Base-by-base conservation (phyloP, 163 green algal genomes). In the Chlorella variabilis region DNA sequence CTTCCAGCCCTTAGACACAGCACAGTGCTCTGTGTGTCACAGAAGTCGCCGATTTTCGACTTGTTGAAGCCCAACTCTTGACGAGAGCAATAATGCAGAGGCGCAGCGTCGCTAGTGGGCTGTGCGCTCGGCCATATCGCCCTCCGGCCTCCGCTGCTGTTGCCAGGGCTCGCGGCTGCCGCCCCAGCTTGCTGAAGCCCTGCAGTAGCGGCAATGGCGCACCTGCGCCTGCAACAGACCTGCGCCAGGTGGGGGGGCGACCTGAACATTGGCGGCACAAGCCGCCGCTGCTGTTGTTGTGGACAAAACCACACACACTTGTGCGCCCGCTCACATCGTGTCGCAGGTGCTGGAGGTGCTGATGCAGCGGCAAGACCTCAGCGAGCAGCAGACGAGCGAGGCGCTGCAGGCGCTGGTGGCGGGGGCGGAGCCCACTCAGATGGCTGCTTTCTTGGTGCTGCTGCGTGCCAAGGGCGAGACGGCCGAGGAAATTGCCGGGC, bases 401-500 rank as follows among this genome's bases (percentile, higher is more conserved):
- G 77, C 93, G 4, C 87, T 98, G 59, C 83, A 96, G 85, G 76
- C 59, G 1, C 79, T 99, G 23, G 80, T 99, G 42, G 81, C 92
- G 11, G 88, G 93, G 20, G 93, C 91, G n/a, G 77, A 92, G 6
- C 73, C 92, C 3, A 90, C 96, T 56, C 96, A 99, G 84, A 95
- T 96, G 15, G 87, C 92, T 5, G 96, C 96, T 2, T 98, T 99
- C 86, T 86, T 99, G 33, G 96, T 98, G 59, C 92, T 99, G 58
- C 90, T 99, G 56, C 90, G 94, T 13, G 93, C 95, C 45, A 99
- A 99, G 92, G 96, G 96, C 0, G 96, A 99, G 88, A 99, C 96
- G 0, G 61, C 95, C 3, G 91, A 91, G 25, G 97, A 99, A 85
- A 86, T 99, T 18, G 94, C 95, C 21, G 97, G 97, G 17, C 80